These are phyloP conservation scores for Boletus fagicola DNA, from an alignment of 768 basidiomycete genomes.

Conservation along the genomic window DNA sequence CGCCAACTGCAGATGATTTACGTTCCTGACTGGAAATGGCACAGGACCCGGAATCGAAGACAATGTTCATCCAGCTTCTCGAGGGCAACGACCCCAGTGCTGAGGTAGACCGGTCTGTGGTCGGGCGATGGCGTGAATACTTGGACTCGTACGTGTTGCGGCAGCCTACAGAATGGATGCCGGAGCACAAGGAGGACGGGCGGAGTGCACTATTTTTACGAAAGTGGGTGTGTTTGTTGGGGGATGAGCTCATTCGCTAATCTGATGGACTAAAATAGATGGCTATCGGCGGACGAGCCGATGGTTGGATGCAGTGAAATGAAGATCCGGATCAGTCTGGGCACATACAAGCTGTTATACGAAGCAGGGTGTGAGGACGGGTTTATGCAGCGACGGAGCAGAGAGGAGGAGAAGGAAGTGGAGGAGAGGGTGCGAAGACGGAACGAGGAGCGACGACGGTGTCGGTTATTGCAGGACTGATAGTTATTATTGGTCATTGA, in stretches of 20 bases:
- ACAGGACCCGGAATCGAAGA: constrained; percentile 55
- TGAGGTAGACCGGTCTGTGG: constrained; percentile 46
- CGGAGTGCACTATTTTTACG: constrained; percentile 50
- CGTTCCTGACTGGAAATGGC: constrained; percentile 16
- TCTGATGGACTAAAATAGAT: constrained; percentile 49
- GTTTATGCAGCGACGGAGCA: constrained; percentile 39
- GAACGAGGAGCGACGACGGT: constrained; percentile 57
- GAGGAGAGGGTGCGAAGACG: constrained; percentile 42
- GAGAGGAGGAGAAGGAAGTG: constrained; percentile 36
- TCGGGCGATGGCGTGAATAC: constrained; percentile 71
- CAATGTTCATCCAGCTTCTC: constrained; percentile 60
- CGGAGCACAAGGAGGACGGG: constrained; percentile 37
- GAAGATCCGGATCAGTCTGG: constrained; percentile 53
- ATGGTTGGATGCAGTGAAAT: constrained; percentile 18
- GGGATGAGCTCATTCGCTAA: constrained; percentile 12
- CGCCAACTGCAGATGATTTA: not conserved
- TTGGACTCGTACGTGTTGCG: constrained; percentile 69
- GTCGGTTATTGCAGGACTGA: constrained; percentile 34
- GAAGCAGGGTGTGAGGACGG: constrained; percentile 64
- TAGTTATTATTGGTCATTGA: not conserved
- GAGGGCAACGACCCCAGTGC: constrained; percentile 64
- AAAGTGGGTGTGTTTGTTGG: constrained; percentile 43
- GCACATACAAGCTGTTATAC: constrained; percentile 69
- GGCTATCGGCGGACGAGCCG: constrained; percentile 39
- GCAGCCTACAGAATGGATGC: constrained; percentile 71